Evolutionary conservation across 1,284 basidiomycete genomes (phyloP), one percentile per base, ranked within the genome.

Genomic region (Veloporphyrellus conicus): DNA sequence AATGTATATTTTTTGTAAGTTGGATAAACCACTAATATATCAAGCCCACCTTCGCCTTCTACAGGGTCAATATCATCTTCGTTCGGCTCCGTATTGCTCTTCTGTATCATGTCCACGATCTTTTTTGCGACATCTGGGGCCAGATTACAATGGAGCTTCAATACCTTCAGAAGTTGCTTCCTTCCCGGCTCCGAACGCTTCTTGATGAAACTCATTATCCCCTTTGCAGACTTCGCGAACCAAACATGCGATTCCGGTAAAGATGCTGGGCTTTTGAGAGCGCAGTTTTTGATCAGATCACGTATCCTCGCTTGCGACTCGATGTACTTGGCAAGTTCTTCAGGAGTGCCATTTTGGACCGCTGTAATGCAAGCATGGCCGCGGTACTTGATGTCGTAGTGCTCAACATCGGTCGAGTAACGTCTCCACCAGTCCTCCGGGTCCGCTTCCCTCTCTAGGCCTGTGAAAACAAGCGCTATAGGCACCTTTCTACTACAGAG

Each of bases 331-430:
- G 31, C 40, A 32, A 57, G 49, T 29, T 66, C 56, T 22, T 37
- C 59, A 4, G 52, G 55, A n/a, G n/a, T n/a, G n/a, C n/a, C n/a
- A n/a, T n/a, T n/a, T n/a, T n/a, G n/a, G 28, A 65, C 62, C 12
- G 70, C 67, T 1, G 73, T 75, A 29, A 74, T 61, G 45, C 72
- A 75, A 14, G 70, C 72, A 16, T 66, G 59, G 8, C 61, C 68
- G 1, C 48, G 31, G 22, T 66, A 63, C 28, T 49, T 48, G 49
- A 73, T 70, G 1, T 58, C 61, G 27, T 67, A 56, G 25, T 48
- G 41, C n/a, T 60, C 47, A 46, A 74, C 71, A 10, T 52, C 46
- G 0, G 15, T 41, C 33, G 55, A 48, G 50, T 75, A 73, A 47
- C 61, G 54, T 12, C 1, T 32, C 69, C 70, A 73, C 72, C 72